Evolutionary conservation across 2,329 filamentous ascomycete species (phyloP).

Genomic region (Dactylellina leptospora): DNA sequence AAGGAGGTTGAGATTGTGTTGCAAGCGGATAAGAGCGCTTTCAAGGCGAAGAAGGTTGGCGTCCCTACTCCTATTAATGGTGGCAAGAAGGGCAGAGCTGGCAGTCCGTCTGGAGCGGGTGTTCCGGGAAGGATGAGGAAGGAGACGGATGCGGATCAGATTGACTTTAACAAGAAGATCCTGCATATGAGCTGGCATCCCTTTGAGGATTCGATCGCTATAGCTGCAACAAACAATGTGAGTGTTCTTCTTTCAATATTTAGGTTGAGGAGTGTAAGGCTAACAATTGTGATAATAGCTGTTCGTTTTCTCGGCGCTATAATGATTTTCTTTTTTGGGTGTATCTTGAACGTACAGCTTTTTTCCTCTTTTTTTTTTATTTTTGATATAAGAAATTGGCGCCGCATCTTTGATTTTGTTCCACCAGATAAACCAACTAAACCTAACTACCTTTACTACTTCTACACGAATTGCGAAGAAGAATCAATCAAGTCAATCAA

Average conservation of each 20-base stretch:
- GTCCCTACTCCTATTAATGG: conserved; percentile 96
- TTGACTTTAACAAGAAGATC: conserved; percentile 99
- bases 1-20: conserved; percentile 97
- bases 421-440: conserved; percentile 17
- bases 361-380: conserved; percentile 10
- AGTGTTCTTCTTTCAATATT: conserved; percentile 62
- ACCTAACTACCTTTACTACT: neutral
- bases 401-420: conserved; percentile 42
- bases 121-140: conserved; percentile 96
- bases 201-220: conserved; percentile 98
- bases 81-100: conserved; percentile 89
- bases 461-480: neutral
- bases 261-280: neutral
- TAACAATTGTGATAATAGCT: conserved; percentile 66
- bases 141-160: conserved; percentile 98
- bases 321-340: conserved; percentile 58
- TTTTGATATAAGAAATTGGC: conserved; percentile 32
- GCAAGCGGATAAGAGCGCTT: conserved; percentile 97
- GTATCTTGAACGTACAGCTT: conserved; percentile 33
- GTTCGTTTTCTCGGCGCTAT: conserved; percentile 81
- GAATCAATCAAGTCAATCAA: neutral
- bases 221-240: conserved; percentile 99
- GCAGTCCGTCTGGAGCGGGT: conserved; percentile 80
- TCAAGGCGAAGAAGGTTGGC: conserved; percentile 99
- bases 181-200: conserved; percentile 99